Percentiles rank a stretch among this genome's conserved stretches.
Conservation (phyloP, 306 rosid genomes). For the Castanea crenata region DNA sequence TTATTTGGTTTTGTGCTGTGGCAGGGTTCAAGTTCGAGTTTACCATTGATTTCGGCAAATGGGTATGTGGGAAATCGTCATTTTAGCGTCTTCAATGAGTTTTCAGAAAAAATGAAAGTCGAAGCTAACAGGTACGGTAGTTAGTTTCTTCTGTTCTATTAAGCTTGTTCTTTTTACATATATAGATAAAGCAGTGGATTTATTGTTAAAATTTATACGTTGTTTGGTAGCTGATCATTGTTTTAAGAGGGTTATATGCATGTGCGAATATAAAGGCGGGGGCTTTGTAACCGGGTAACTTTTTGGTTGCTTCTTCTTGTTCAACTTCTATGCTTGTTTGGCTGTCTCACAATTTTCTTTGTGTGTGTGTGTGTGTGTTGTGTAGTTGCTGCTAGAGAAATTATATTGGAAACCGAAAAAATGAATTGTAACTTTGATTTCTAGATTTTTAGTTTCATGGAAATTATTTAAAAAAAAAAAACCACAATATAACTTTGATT, state of each 20-base stretch:
- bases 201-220: neutral
- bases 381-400: neutral
- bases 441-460: neutral
- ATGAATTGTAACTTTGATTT: neutral
- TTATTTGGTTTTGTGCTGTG: neutral
- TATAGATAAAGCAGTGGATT: neutral
- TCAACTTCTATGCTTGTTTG: neutral
- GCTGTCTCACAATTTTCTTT: no score
- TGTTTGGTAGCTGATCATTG: neutral
- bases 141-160: neutral
- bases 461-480: neutral
- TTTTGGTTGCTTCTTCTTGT: slow-evolving; percentile 1
- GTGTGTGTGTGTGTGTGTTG: neutral
- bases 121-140: slow-evolving; percentile 63
- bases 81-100: slow-evolving; percentile 74
- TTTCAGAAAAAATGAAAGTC: slow-evolving; percentile 72
- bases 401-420: neutral
- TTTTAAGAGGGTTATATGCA: neutral
- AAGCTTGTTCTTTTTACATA: neutral
- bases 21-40: slow-evolving; percentile 46
- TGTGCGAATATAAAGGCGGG: neutral
- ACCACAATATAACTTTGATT: neutral
- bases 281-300: neutral
- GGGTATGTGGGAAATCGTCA: slow-evolving; percentile 39
- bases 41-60: slow-evolving; percentile 38